Evolutionary conservation across 2,329 filamentous ascomycete species (phyloP).

Genomic region (Aspergillus udagawae): DNA sequence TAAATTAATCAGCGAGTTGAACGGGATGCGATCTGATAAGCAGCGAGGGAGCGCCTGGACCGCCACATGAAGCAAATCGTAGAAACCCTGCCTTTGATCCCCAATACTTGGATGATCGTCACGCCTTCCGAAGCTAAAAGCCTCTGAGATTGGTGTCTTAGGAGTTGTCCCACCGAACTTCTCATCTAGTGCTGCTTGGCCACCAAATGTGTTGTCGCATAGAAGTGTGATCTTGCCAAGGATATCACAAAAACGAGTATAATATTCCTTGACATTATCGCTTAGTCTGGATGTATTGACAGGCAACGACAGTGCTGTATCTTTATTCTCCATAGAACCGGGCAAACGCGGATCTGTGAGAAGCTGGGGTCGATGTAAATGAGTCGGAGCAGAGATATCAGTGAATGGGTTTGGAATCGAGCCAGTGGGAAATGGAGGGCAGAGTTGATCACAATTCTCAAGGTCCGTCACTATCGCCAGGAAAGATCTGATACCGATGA

Average conservation of each 20-base stretch:
- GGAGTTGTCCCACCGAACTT: constrained; percentile 84
- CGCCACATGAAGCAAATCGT: constrained; percentile 90
- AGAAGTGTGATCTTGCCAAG: constrained; percentile 93
- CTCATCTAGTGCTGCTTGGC: constrained; percentile 90
- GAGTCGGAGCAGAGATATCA: constrained; percentile 33
- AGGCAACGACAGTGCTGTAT: constrained; percentile 39
- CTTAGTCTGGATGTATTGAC: constrained; percentile 61
- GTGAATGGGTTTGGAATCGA: constrained; percentile 39
- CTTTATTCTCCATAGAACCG: constrained; percentile 27
- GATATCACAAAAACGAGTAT: constrained; percentile 88
- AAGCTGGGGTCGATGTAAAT: constrained; percentile 34
- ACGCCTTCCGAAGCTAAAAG: constrained; percentile 81
- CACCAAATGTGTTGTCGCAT: constrained; percentile 95
- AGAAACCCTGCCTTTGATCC: constrained; percentile 91
- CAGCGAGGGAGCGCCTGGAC: constrained; percentile 95
- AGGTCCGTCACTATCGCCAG: constrained; percentile 89
- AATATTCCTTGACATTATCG: constrained; percentile 78
- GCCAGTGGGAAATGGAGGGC: constrained; percentile 77
- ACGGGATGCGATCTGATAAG: constrained; percentile 81
- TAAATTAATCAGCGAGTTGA: constrained; percentile 89
- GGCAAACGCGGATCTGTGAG: constrained; percentile 33
- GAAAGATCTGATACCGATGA: constrained; percentile 94
- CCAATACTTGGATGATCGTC: constrained; percentile 70
- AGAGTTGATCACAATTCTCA: constrained; percentile 72
- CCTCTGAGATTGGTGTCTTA: constrained; percentile 91